Evolutionary conservation across 2,329 filamentous ascomycete genomes (phyloP), one percentile per base, ranked within the genome.

Genomic region (Helotiales sp.): DNA sequence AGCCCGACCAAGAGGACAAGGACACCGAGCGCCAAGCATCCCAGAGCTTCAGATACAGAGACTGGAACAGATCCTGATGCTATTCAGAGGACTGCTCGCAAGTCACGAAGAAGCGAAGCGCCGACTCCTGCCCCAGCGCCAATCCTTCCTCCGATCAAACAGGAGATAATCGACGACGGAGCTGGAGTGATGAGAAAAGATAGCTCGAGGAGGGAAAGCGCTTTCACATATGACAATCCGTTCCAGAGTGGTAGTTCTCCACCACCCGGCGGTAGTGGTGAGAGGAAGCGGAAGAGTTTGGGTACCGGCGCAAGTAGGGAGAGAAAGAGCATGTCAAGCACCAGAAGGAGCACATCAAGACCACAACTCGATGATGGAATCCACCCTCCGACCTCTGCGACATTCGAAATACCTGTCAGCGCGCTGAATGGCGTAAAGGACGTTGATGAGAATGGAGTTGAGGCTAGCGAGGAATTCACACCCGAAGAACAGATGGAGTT

Each of bases 381-480:
- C 15, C 73, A 78, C 2, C 79, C 81, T 5, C 80, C 82, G 1
- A 76, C 81, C 15, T 80, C 84, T 33, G 80, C 79, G 50, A 82
- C 80, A 0, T 85, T 88, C 59, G 83, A 86, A 57, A 76, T 85
- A 30, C 78, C 84, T 1, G 69, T 83, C 42, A 72, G 78, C 36
- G 75, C 77, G 50, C 47, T 74, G 25, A 69, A 55, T 64, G 66
- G 55, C 57, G 73, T 73, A 46, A 73, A 75, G 40, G 76, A 80
- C 53, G 68, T 75, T 12, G 76, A 74, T 56, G 65, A 69, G 6
- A 75, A 78, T 52, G 68, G 75, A 12, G 71, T 90, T 5, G 87
- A 92, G 60, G 80, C 87, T 0, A 90, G 90, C 3, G 95, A 98
- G 72, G 95, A 99, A 69, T 99, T 98, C 65, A 96, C 93, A 0